Conservation (phyloP, 192 early-diverging fungal species). For the Allomyces arbusculus region DNA sequence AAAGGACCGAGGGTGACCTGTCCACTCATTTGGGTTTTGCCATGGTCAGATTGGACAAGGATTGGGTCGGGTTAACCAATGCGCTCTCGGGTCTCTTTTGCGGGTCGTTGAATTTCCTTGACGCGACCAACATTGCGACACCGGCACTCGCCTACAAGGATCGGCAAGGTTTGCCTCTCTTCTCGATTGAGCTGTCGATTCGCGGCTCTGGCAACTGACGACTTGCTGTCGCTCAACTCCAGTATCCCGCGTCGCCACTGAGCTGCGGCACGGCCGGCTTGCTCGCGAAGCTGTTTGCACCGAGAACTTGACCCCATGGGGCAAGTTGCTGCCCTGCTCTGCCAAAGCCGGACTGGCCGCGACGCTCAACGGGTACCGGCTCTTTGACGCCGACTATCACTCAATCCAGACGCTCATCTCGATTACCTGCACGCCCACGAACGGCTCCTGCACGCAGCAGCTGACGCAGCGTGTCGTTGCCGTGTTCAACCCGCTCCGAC, state of each 20-base stretch:
- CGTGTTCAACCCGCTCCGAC: conserved; percentile 52
- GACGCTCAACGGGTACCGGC: conserved; percentile 71
- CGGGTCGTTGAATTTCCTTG: conserved; percentile 87
- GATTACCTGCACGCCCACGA: conserved; percentile 22
- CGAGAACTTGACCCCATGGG: conserved; percentile 95
- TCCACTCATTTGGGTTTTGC: neutral
- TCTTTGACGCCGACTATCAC: conserved; percentile 80
- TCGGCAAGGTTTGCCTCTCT: no score
- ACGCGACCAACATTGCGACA: conserved; percentile 42
- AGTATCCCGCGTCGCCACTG: neutral
- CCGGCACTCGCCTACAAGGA: conserved; percentile 12
- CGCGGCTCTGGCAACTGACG: no score
- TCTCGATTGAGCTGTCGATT: no score
- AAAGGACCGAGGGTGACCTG: neutral
- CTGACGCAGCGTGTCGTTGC: conserved; percentile 56
- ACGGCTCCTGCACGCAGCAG: conserved; percentile 20
- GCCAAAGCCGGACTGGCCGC: conserved; percentile 69
- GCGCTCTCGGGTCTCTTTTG: conserved; percentile 87
- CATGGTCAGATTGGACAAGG: conserved; percentile 15
- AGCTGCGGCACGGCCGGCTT: conserved; percentile 53
- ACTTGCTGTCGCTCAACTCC: no score
- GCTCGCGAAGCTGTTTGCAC: conserved; percentile 91
- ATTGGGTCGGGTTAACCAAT: conserved; percentile 77
- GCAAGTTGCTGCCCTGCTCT: conserved; percentile 87
- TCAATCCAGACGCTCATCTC: conserved; percentile 62